phyloP scores from a whole-genome alignment of 306 rosid species.

The Quercus gilva region DNA sequence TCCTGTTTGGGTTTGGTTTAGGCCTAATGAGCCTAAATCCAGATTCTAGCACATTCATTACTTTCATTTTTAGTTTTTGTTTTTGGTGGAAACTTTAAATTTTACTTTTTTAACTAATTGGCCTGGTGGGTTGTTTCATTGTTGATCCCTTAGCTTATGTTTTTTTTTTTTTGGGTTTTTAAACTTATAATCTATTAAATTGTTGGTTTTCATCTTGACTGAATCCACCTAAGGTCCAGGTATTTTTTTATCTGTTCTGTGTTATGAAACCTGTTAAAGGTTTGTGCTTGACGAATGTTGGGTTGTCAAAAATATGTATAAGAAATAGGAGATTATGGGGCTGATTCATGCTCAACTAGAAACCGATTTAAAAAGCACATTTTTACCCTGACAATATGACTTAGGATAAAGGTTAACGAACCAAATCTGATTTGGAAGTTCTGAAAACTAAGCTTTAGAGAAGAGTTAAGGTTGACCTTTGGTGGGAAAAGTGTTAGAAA shows the following conservation, averaged over 20 bases:
- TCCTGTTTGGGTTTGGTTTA: neutral
- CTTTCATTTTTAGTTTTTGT: no score
- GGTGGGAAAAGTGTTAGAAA: no score
- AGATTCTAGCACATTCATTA: neutral
- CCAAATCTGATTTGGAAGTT: no score
- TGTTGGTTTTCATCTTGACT: constrained; percentile 1
- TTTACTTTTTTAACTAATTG: neutral
- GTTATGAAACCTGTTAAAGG: neutral
- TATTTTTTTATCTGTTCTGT: neutral
- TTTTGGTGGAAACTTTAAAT: neutral
- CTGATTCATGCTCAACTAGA: neutral
- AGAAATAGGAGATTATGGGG: neutral
- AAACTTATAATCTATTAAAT: neutral
- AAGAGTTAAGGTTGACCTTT: no score
- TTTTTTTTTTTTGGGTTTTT: neutral
- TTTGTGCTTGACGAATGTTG: neutral
- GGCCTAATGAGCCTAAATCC: neutral
- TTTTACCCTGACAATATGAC: neutral
- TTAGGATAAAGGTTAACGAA: no score
- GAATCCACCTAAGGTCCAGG: neutral
- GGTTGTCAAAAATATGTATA: neutral
- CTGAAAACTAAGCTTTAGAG: no score
- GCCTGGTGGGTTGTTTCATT: neutral
- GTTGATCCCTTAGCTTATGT: neutral
- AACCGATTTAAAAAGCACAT: neutral